Evolutionary conservation across 2,329 filamentous ascomycete genomes (phyloP).

Genomic region (Nigrospora sphaerica): DNA sequence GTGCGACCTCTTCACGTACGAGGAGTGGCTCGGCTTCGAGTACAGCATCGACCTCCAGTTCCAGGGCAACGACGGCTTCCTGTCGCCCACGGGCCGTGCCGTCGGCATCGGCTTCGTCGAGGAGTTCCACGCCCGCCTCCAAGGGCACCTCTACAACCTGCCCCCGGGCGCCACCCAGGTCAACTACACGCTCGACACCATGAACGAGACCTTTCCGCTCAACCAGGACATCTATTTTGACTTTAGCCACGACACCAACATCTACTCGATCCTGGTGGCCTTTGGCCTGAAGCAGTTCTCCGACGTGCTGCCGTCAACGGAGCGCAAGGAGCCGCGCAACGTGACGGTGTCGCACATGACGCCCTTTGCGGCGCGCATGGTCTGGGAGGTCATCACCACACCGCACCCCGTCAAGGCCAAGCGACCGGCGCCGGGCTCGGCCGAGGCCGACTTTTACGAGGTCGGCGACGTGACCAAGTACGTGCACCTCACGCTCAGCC

Average conservation of each 20-base stretch:
- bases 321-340: constrained; percentile 49
- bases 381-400: constrained; percentile 47
- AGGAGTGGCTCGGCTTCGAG: constrained; percentile 67
- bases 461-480: constrained; percentile 53
- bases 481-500: constrained; percentile 68
- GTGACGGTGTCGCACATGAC: constrained; percentile 62
- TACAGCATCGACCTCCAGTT: constrained; percentile 65
- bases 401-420: constrained; percentile 54
- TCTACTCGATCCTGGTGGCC: constrained; percentile 61
- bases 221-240: constrained; percentile 71
- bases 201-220: constrained; percentile 61
- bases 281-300: constrained; percentile 67
- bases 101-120: constrained; percentile 69
- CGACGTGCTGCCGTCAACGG: constrained; percentile 46
- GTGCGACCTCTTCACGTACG: constrained; percentile 67
- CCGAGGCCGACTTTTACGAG: constrained; percentile 45
- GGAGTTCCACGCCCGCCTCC: constrained; percentile 63
- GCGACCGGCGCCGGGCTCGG: constrained; percentile 27
- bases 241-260: constrained; percentile 73
- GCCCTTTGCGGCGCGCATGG: constrained; percentile 65
- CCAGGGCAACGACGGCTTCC: constrained; percentile 53
- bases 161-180: constrained; percentile 52
- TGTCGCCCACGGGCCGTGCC: constrained; percentile 59
- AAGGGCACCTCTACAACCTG: constrained; percentile 49
- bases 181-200: constrained; percentile 66